Evolutionary conservation across 352 stramenopile genomes (phyloP).

Genomic region (Phytophthora multivora): DNA sequence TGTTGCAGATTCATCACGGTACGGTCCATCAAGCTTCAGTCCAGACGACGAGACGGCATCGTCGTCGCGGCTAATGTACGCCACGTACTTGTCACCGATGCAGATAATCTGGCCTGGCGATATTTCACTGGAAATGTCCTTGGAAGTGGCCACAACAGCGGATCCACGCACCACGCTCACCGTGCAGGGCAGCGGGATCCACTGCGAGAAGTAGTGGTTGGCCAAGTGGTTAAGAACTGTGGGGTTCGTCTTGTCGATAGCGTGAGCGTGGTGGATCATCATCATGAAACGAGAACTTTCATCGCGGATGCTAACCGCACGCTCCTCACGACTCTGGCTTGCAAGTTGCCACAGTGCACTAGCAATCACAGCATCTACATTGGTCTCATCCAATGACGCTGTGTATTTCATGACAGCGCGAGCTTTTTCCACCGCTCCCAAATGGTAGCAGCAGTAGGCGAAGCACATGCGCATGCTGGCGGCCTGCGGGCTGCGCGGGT

Average conservation of each 20-base stretch:
- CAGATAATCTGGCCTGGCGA: constrained; percentile 93
- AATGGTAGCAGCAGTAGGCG: constrained; percentile 95
- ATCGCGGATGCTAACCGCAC: constrained; percentile 76
- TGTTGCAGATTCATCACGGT: constrained; percentile 73
- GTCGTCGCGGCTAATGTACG: constrained; percentile 80
- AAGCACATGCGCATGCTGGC: constrained; percentile 95
- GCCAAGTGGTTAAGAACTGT: constrained; percentile 97
- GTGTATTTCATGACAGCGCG: constrained; percentile 87
- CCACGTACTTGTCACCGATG: constrained; percentile 92
- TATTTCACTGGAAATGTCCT: constrained; percentile 88
- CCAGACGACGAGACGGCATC: constrained; percentile 64
- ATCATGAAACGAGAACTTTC: constrained; percentile 92
- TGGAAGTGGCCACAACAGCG: constrained; percentile 81
- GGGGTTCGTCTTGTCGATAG: constrained; percentile 87
- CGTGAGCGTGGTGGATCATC: constrained; percentile 91
- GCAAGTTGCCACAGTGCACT: constrained; percentile 92
- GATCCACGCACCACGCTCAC: constrained; percentile 88
- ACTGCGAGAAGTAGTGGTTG: constrained; percentile 99
- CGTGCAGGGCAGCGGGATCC: constrained; percentile 91
- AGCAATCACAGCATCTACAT: constrained; percentile 95
- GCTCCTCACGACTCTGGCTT: constrained; percentile 77
- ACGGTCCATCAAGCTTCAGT: constrained; percentile 80
- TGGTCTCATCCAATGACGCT: constrained; percentile 85
- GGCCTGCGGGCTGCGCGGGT: constrained; percentile 90
- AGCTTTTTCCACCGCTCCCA: constrained; percentile 91